Base-by-base conservation (phyloP, 345 rosid species). In the Noccaea caerulescens region DNA sequence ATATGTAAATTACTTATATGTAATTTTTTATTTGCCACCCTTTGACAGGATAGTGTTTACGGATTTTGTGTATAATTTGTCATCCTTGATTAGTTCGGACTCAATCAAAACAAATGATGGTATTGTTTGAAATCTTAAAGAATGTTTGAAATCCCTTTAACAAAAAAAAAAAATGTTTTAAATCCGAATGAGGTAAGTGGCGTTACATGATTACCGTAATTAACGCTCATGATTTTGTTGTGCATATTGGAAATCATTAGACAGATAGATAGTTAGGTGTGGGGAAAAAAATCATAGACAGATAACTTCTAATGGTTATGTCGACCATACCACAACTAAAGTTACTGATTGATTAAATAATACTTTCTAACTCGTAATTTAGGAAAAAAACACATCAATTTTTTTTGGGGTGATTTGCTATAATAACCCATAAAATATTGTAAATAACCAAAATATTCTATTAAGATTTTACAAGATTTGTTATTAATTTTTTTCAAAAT, bases 151-250 rank as follows among this genome's bases (percentile, higher is more conserved):
- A 45, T 47, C 49, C 13, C 30, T 27, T 27, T 1, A 27, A 27
- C 4, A 27, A 27, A 27, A 27, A 27, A 27, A 2, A 4, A 58
- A 66, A 27, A 66, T 73, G 77, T 73, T 73, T 58, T 39, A 56
- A 39, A 45, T 47, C 49, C 13, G 55, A 65, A 30, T 27, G 57
- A n/a, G 25, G 8, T 49, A 9, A 58, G 27, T 1, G 9, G 49
- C 20, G 32, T 37, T 64, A 51, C 56, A 67, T 74, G 68, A 74
- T 59, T 58, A 74, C 60, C 78, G 72, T 59, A 67, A 74, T 74
- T 59, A 59, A 43, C 68, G 78, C 68, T 67, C 49, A 59, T 73
- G 49, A 66, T 58, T 58, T 42, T 51, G 34, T 33, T 32, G 30
- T 66, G 72, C 49, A 34, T 52, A 10, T 52, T n/a, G 34, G 50